Evolutionary conservation across 2,329 filamentous ascomycete genomes (phyloP), one percentile per base, ranked within the genome.

Genomic region (Chaetomiaceae sp.): DNA sequence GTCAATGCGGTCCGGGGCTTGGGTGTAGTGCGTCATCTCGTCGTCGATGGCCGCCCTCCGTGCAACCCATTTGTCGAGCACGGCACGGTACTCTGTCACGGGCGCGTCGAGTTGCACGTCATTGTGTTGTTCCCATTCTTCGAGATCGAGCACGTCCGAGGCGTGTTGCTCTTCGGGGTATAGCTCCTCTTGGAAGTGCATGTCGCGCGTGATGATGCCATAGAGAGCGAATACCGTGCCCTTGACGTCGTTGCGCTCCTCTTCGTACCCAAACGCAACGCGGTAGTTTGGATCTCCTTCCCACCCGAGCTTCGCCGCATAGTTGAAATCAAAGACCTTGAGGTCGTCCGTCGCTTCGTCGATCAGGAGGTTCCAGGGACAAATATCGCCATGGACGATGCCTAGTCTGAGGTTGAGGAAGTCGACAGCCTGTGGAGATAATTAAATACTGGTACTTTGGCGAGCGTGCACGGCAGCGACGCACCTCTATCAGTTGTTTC

Each of bases 131-230:
- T 51, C 36, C 69, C 69, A 73, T 7, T 61, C 55, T 25, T 44
- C 45, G n/a, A 59, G 27, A 10, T 21, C 44, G 20, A 57, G 25
- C 16, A 62, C 40, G n/a, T 46, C 42, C 2, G 48, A 21, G 6
- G 32, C 32, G 18, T 56, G 47, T 13, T 62, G 53, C 0, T 53
- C 48, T 1, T 49, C 29, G 1, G 61, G 49, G 21, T 66, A 56
- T 45, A 66, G 64, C 8, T 71, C 52, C 8, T 64, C 57, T 46
- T 63, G 62, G 11, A 65, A 49, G 33, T 37, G 30, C 13, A 54
- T 21, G 27, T 71, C 62, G 11, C 61, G 54, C 4, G 68, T 70
- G 48, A 71, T 67, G 33, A 71, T 62, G 48, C 69, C 68, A 55
- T 69, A 70, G 16, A 65, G 4, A 13, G 67, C 69, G 53, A 68